phyloP scores from a whole-genome alignment of 73 alveolate genomes.

The Paramecium sonneborni region DNA sequence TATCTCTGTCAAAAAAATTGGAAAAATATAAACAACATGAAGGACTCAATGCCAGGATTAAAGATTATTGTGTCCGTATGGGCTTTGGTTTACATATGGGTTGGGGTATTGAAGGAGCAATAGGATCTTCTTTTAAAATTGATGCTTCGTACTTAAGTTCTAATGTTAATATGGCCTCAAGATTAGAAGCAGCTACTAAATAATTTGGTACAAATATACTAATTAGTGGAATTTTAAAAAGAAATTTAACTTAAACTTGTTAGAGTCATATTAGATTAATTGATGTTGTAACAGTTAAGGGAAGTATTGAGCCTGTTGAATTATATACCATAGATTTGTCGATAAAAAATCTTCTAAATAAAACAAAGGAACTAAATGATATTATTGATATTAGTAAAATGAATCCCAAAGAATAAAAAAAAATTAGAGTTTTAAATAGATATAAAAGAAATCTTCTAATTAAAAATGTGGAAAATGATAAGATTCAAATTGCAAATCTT shows the following conservation, averaged over 20 bases:
- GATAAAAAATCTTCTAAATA: conserved; percentile 46
- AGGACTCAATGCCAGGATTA: conserved; percentile 79
- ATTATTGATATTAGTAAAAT: conserved; percentile 25
- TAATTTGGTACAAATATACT: conserved; percentile 77
- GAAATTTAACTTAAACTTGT: conserved; percentile 61
- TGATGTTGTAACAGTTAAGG: conserved; percentile 81
- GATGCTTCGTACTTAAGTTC: conserved; percentile 96
- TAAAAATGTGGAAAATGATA: conserved; percentile 43
- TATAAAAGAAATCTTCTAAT: conserved; percentile 61
- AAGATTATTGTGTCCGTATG: conserved; percentile 82
- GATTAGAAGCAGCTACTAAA: conserved; percentile 95
- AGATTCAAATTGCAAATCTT: conserved; percentile 48
- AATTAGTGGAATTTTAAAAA: conserved; percentile 70
- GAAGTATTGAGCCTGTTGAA: conserved; percentile 75
- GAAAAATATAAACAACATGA: conserved; percentile 80
- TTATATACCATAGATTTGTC: conserved; percentile 60
- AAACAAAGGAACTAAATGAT: conserved; percentile 10
- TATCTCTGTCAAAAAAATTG: conserved; percentile 71
- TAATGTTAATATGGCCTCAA: conserved; percentile 94
- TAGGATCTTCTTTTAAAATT: conserved; percentile 89
- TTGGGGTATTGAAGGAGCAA: conserved; percentile 98
- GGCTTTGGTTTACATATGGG: conserved; percentile 97
- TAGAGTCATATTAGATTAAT: conserved; percentile 66
- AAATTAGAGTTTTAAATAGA: conserved; percentile 65
- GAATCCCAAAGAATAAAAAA: conserved; percentile 59